These are phyloP conservation scores for Aristolochia fimbriata DNA, from an alignment of 164 flowering plant species.

Conservation along the genomic window DNA sequence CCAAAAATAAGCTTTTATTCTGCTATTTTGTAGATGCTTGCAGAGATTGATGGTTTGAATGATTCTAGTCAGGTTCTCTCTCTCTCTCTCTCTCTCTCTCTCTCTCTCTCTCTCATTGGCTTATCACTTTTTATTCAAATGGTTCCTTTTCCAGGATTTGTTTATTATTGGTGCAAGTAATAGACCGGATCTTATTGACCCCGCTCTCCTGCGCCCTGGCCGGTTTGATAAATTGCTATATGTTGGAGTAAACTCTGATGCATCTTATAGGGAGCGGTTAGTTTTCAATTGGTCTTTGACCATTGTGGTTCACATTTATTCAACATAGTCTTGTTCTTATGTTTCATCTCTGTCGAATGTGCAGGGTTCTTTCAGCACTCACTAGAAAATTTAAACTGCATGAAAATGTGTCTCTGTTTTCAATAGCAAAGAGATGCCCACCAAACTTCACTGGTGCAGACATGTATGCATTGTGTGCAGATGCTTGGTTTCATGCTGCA, in stretches of 20 bases:
- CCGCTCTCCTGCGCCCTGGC: conserved; percentile 92
- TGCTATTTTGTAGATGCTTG: conserved; percentile 71
- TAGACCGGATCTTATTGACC: conserved; percentile 92
- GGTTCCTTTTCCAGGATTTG: conserved; percentile 45
- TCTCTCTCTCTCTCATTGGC: conserved; percentile 12
- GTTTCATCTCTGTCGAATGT: conserved; percentile 2
- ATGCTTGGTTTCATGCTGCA: conserved; percentile 97
- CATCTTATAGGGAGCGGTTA: conserved; percentile 76
- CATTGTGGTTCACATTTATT: not conserved
- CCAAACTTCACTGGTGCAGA: conserved; percentile 94
- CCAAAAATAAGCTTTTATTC: not conserved
- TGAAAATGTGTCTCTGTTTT: conserved; percentile 60
- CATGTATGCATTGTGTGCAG: conserved; percentile 59
- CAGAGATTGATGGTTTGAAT: conserved; percentile 92
- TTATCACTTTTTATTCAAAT: not conserved
- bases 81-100: conserved; percentile 1
- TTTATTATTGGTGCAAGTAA: conserved; percentile 97
- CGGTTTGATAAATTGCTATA: conserved; percentile 90
- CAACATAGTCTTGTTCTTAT: not conserved
- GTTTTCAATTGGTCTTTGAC: conserved; percentile 3
- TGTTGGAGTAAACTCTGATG: conserved; percentile 83
- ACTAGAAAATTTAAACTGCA: conserved; percentile 79
- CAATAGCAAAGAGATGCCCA: conserved; percentile 70
- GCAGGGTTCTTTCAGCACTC: conserved; percentile 83
- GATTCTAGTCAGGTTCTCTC: conserved; percentile 74